A percentile compares a stretch with the other conserved stretches of the same genome.
These are phyloP conservation scores for Pulveroboletus sp. DNA, from an alignment of 768 basidiomycete species.

Conservation along the genomic window DNA sequence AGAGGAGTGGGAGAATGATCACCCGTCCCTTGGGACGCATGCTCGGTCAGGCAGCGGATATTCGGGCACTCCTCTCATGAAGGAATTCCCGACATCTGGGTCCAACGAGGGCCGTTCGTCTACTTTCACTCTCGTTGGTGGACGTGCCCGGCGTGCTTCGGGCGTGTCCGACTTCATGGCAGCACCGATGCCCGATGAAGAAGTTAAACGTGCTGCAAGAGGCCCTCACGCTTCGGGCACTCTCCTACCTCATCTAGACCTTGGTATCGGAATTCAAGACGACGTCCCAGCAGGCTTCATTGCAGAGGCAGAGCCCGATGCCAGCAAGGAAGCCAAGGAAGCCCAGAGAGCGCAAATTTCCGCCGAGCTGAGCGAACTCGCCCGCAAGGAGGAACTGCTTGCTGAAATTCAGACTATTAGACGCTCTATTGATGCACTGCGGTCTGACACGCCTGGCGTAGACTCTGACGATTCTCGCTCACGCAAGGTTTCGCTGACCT, in stretches of 20 bases:
- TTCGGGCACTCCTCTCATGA: conserved; percentile 66
- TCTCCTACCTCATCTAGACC: conserved; percentile 67
- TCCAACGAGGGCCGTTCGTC: conserved; percentile 42
- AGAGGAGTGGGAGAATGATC: conserved; percentile 84
- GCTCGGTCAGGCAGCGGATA: conserved; percentile 61
- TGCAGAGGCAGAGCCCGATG: conserved; percentile 37
- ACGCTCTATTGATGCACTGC: conserved; percentile 72
- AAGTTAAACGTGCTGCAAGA: conserved; percentile 49
- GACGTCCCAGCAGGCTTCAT: conserved; percentile 75
- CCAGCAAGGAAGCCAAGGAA: conserved; percentile 29
- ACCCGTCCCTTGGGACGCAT: conserved; percentile 62
- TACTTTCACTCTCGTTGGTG: conserved; percentile 47
- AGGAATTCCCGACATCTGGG: conserved; percentile 54
- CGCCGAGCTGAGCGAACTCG: conserved; percentile 49
- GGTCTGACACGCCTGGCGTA: conserved; percentile 59
- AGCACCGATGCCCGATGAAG: conserved; percentile 61
- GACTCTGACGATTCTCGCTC: conserved; percentile 56
- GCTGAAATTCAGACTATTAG: conserved; percentile 79
- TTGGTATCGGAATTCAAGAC: conserved; percentile 70
- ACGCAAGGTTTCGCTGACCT: conserved; percentile 62
- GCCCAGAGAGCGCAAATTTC: conserved; percentile 36
- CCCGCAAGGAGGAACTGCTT: conserved; percentile 67
- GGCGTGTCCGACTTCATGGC: conserved; percentile 74
- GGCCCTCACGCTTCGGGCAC: conserved; percentile 48
- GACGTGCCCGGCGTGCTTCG: conserved; percentile 60